phyloP scores from a whole-genome alignment of 2,329 filamentous ascomycete genomes.

The Fusarium pininemorale region DNA sequence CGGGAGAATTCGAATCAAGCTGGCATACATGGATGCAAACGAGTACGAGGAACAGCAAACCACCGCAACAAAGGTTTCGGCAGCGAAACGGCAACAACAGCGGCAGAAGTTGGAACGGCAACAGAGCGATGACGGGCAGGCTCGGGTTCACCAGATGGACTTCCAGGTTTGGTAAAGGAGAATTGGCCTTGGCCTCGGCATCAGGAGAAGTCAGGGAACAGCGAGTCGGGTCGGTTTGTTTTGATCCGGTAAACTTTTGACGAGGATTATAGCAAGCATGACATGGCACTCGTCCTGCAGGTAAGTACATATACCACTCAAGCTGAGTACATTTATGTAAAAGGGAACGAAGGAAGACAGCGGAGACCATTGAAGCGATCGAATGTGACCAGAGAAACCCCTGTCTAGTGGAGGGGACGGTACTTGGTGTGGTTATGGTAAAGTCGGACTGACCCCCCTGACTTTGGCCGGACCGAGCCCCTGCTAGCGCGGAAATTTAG shows the following conservation, averaged over 20 bases:
- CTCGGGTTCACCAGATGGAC: conserved; percentile 38
- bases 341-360: neutral
- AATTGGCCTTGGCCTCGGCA: conserved; percentile 1
- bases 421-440: too few species aligned
- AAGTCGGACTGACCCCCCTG: too few species aligned
- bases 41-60: conserved; percentile 36
- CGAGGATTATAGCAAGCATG: conserved; percentile 4
- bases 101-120: conserved; percentile 25
- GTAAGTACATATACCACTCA: neutral
- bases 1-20: conserved; percentile 30
- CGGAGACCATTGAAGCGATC: neutral
- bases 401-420: conserved; percentile 16
- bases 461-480: too few species aligned
- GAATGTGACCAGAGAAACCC: conserved; percentile 22
- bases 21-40: conserved; percentile 30
- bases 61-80: conserved; percentile 27
- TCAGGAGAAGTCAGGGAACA: conserved; percentile 5
- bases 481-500: too few species aligned
- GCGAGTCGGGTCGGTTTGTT: conserved; percentile 1
- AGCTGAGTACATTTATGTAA: neutral
- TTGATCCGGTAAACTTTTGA: neutral
- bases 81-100: conserved; percentile 25
- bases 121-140: conserved; percentile 31
- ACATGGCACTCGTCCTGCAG: neutral
- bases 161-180: conserved; percentile 39